These are phyloP conservation scores for Haplosporangium gracile DNA, from an alignment of 192 early-diverging fungal species.

Conservation along the genomic window DNA sequence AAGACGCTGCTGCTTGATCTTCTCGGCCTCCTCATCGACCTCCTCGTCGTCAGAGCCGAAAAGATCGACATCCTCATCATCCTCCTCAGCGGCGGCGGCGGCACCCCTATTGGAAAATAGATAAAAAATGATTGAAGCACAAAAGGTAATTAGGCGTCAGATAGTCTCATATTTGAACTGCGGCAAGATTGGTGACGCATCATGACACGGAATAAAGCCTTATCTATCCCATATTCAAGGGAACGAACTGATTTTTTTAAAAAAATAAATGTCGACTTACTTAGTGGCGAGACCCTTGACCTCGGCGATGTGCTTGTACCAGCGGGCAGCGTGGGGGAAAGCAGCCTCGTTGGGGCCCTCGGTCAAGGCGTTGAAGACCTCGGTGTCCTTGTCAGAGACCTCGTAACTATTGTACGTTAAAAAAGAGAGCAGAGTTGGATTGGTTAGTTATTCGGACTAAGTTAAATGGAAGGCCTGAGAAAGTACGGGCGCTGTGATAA, in stretches of 20 bases:
- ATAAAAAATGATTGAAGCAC: background rate
- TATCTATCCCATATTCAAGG: background rate
- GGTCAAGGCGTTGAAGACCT: slow-evolving; percentile 85
- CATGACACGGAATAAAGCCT: background rate
- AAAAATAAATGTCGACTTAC: slow-evolving; percentile 44
- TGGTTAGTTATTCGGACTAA: background rate
- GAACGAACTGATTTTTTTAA: background rate
- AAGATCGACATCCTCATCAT: slow-evolving; percentile 96
- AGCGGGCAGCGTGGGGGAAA: slow-evolving; percentile 92
- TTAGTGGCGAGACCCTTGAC: slow-evolving; percentile 65
- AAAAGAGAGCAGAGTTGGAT: background rate
- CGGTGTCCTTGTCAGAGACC: slow-evolving; percentile 87
- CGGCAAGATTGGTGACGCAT: background rate
- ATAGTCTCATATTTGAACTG: background rate
- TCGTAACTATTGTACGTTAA: slow-evolving; percentile 64
- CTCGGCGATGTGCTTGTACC: slow-evolving; percentile 93
- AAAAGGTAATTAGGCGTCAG: background rate
- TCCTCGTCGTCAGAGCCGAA: slow-evolving; percentile 96
- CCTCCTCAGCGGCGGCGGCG: slow-evolving; percentile 76
- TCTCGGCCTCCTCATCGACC: slow-evolving; percentile 92
- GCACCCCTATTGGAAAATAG: slow-evolving; percentile 64
- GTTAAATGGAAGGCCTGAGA: background rate
- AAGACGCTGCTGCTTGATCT: slow-evolving; percentile 88
- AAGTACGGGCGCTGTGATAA: background rate
- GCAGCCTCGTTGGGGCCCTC: slow-evolving; percentile 78